Evolutionary conservation across 345 rosid genomes (phyloP).

Genomic region (Kernera saxatilis): DNA sequence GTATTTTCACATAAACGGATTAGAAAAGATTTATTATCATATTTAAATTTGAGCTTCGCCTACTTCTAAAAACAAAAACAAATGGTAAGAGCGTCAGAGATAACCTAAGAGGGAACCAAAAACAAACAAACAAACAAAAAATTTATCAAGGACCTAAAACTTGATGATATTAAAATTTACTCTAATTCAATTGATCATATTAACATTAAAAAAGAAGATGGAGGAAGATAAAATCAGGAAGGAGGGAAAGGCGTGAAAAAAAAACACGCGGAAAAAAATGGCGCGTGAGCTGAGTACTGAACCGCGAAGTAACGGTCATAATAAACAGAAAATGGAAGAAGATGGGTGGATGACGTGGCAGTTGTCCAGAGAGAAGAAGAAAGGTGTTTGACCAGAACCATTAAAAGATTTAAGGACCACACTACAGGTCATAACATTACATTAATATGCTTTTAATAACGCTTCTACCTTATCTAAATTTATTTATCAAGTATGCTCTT

Average conservation of each 20-base stretch:
- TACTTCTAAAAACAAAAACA: no score
- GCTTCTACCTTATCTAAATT: not conserved
- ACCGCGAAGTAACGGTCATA: constrained; percentile 21
- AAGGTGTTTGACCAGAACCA: constrained; percentile 26
- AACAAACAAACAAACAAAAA: no score
- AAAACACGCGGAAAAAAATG: no score
- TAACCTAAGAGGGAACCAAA: no score
- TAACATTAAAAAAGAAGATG: not conserved
- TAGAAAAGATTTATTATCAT: not conserved
- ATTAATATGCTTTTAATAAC: constrained; percentile 12
- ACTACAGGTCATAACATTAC: not conserved
- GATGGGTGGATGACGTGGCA: constrained; percentile 16
- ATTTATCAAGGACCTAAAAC: not conserved
- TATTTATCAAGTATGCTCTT: not conserved
- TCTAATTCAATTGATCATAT: not conserved
- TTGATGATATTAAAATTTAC: not conserved
- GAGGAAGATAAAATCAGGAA: not conserved
- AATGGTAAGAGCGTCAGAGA: not conserved
- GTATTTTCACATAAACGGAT: not conserved
- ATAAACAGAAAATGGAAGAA: constrained; percentile 8
- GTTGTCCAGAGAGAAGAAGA: not conserved
- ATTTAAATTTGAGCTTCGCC: not conserved
- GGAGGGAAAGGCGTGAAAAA: not conserved
- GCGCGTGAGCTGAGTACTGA: not conserved
- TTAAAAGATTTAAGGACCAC: constrained; percentile 18